These are phyloP conservation scores for Oryza officinalis DNA, from an alignment of 176 grass and related monocot genomes.

Conservation along the genomic window DNA sequence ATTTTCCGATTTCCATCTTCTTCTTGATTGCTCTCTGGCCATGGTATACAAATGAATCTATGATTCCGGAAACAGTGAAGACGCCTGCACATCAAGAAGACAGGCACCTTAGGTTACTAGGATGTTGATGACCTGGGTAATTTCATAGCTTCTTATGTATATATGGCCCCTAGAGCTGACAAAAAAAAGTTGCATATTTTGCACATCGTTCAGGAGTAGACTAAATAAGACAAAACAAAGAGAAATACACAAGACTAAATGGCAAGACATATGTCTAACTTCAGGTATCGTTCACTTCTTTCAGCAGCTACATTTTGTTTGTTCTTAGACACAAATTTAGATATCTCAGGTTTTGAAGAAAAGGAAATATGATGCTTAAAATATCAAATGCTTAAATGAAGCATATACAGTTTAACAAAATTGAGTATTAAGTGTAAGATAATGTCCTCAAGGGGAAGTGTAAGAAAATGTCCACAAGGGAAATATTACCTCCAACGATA, in stretches of 20 bases:
- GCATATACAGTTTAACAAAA: not conserved
- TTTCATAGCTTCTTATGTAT: not conserved
- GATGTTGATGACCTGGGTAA: conserved; percentile 3
- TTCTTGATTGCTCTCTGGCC: conserved; percentile 95
- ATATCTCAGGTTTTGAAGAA: not conserved
- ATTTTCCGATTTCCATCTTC: conserved; percentile 96
- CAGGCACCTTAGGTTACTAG: not conserved
- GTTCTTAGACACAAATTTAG: not conserved
- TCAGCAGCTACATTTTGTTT: conserved; percentile 20
- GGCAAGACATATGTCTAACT: not conserved
- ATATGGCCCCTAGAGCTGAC: not conserved
- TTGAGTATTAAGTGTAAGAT: conserved; percentile 3
- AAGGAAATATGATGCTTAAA: conserved; percentile 5
- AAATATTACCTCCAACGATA: conserved; percentile 94
- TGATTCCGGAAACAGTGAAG: conserved; percentile 94
- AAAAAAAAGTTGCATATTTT: not conserved
- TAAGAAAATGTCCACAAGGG: conserved; percentile 11
- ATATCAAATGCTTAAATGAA: conserved; percentile 27
- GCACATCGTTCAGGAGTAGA: not conserved
- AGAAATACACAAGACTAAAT: conserved; percentile 14
- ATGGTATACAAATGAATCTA: conserved; percentile 96
- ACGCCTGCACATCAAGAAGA: conserved; percentile 65
- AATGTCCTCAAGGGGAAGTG: conserved; percentile 25
- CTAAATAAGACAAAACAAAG: not conserved
- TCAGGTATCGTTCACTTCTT: conserved; percentile 8